Percentiles rank a stretch among this genome's conserved stretches.
These are phyloP conservation scores for Colletotrichum echinochloae DNA, from an alignment of 2,329 filamentous ascomycete species.

Conservation along the genomic window DNA sequence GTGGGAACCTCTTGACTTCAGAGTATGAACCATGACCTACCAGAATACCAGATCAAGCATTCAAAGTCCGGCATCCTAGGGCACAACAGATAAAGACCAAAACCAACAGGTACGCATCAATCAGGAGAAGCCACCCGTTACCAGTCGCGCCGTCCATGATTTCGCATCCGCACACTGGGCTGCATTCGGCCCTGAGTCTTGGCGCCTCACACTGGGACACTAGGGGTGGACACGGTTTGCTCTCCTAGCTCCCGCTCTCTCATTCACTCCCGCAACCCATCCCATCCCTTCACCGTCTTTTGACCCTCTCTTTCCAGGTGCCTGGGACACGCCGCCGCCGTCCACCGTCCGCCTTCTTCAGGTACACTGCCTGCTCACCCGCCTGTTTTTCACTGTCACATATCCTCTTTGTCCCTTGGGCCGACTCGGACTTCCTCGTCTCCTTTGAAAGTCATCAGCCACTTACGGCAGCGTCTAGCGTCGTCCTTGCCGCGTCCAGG, in stretches of 20 bases:
- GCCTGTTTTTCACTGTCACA: not conserved
- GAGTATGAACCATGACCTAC: not conserved
- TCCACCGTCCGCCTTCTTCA: constrained; percentile 6
- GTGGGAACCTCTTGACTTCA: not conserved
- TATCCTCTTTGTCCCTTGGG: constrained; percentile 15
- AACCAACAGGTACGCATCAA: not conserved
- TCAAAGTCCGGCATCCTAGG: not conserved
- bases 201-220: not conserved
- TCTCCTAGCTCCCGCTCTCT: constrained; percentile 20
- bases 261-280: not conserved
- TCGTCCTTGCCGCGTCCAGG: constrained; percentile 11
- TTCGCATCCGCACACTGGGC: constrained; percentile 26
- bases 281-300: constrained; percentile 35
- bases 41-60: not conserved
- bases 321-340: constrained; percentile 15
- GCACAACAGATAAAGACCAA: not conserved
- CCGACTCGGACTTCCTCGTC: not conserved
- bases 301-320: constrained; percentile 27
- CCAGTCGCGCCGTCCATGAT: constrained; percentile 13
- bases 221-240: not conserved
- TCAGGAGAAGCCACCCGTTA: constrained; percentile 16
- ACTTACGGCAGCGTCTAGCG: constrained; percentile 8
- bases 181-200: constrained; percentile 19
- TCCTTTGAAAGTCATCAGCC: constrained; percentile 4
- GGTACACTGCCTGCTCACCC: not conserved